Evolutionary conservation across 371 early-diverging fungal genomes (phyloP), one percentile per base, ranked within the genome.

Genomic region (Saksenaea vasiformis): DNA sequence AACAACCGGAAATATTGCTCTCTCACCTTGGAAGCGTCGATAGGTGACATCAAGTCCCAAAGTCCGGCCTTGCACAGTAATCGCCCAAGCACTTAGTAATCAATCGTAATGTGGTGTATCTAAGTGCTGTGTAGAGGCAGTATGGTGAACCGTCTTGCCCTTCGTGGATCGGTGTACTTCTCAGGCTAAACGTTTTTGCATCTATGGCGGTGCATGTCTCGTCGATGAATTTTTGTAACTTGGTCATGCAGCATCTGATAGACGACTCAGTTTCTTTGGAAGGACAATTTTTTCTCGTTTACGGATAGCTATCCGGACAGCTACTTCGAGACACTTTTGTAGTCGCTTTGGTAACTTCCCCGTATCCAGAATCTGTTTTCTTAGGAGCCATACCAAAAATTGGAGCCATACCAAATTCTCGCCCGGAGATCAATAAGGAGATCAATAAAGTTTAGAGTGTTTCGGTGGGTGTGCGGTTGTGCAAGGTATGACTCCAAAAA

Each of bases 161-260:
- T 41, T 17, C 38, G 22, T 3, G 41, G 41, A 28, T 58, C 58
- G 10, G 58, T 58, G 13, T 58, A 39, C 24, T 58, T 58, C 31
- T 51, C 34, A 1, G 44, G 24, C 19, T 43, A 11, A 60, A 60
- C 17, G 36, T 60, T 5, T 22, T 22, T 10, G 7, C 14, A 15
- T 60, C 47, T 19, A 60, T 3, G 1, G 0, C 28, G 22, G 26
- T 2, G 1, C 5, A 0, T 3, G 35, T 60, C 2, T 9, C 17
- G 9, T 24, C 31, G 2, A 47, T 47, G 24, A 26, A 47, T 0
- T 10, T 5, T 0, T 47, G 19, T 2, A 47, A 10, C 0, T 22
- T 47, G 9, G 5, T 9, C 22, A 8, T 22, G n/a, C 51, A 47
- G 51, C 4, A 5, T 47, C 22, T 22, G 24, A 11, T 2, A 47